Conservation (phyloP, 1,284 basidiomycete species). For the Pseudozyma thailandica region DNA sequence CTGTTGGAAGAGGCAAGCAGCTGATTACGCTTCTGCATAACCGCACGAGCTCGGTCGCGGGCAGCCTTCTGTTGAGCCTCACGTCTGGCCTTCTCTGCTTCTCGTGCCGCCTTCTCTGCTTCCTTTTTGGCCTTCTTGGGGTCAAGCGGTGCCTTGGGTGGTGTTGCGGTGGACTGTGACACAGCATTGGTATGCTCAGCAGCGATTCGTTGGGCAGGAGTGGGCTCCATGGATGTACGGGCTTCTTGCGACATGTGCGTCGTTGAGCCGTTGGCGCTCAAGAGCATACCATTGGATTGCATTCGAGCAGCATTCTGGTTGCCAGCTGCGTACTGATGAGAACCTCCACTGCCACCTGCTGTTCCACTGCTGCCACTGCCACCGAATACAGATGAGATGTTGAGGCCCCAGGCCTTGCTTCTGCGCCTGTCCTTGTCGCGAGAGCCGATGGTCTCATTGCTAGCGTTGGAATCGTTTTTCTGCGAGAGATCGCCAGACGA, state of each 20-base stretch:
- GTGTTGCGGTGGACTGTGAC: constrained; percentile 67
- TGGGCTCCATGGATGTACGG: constrained; percentile 22
- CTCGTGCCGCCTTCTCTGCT: constrained; percentile 81
- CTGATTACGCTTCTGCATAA: constrained; percentile 84
- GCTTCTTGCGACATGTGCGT: constrained; percentile 9
- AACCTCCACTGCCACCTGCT: constrained; percentile 16
- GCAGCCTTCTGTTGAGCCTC: constrained; percentile 77
- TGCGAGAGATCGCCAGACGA: constrained; percentile 45
- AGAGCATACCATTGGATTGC: constrained; percentile 17
- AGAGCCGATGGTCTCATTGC: constrained; percentile 51
- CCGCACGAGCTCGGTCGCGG: constrained; percentile 88
- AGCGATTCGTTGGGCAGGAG: constrained; percentile 50
- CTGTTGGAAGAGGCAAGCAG: constrained; percentile 53
- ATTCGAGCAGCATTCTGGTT: constrained; percentile 15
- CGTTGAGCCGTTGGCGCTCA: constrained; percentile 10
- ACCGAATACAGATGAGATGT: constrained; percentile 46
- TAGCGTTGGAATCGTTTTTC: constrained; percentile 42
- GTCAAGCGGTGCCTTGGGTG: constrained; percentile 71
- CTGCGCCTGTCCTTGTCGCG: constrained; percentile 42
- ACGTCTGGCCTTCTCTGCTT: constrained; percentile 85
- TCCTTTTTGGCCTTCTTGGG: constrained; percentile 90
- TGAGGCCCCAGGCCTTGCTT: constrained; percentile 56
- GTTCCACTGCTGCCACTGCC: constrained; percentile 30
- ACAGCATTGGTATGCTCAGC: constrained; percentile 42
- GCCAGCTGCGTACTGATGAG: constrained; percentile 17